Evolutionary conservation across 2,329 filamentous ascomycete species (phyloP).

Genomic region (Fusarium chuoi): DNA sequence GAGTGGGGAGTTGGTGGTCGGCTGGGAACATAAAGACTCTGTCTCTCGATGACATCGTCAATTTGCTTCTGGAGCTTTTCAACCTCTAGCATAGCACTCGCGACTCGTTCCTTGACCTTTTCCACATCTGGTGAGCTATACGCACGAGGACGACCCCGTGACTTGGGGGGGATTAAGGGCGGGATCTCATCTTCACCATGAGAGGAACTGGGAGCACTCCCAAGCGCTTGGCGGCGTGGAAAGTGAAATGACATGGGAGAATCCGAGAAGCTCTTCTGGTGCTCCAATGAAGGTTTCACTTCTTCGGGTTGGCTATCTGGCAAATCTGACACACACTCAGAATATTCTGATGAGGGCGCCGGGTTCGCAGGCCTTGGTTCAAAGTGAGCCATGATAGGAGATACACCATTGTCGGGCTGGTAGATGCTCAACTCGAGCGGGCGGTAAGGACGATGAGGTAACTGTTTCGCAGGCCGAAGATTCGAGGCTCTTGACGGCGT

Average conservation of each 20-base stretch:
- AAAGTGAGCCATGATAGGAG: constrained; percentile 66
- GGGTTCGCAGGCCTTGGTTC: constrained; percentile 51
- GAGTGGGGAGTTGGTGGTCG: constrained; percentile 64
- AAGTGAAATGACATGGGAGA: constrained; percentile 64
- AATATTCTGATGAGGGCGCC: constrained; percentile 48
- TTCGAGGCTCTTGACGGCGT: constrained; percentile 38
- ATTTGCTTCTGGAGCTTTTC: constrained; percentile 69
- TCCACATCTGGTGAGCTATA: constrained; percentile 61
- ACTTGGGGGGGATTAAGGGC: constrained; percentile 56
- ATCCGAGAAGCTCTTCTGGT: constrained; percentile 58
- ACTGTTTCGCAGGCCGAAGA: constrained; percentile 37
- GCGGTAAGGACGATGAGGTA: constrained; percentile 55
- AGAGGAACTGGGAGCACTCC: constrained; percentile 36
- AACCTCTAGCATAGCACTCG: constrained; percentile 66
- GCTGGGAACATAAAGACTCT: constrained; percentile 66
- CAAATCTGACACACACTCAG: constrained; percentile 47
- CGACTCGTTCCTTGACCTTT: constrained; percentile 64
- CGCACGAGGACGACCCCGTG: constrained; percentile 53
- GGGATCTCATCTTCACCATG: constrained; percentile 44
- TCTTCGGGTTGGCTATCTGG: constrained; percentile 35
- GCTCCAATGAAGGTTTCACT: constrained; percentile 46
- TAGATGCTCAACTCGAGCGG: constrained; percentile 69
- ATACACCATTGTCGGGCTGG: constrained; percentile 54
- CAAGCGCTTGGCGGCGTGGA: constrained; percentile 56
- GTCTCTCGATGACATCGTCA: constrained; percentile 68